These are phyloP conservation scores for Aspergillus panamensis DNA, from an alignment of 495 filamentous ascomycete species.

Conservation along the genomic window DNA sequence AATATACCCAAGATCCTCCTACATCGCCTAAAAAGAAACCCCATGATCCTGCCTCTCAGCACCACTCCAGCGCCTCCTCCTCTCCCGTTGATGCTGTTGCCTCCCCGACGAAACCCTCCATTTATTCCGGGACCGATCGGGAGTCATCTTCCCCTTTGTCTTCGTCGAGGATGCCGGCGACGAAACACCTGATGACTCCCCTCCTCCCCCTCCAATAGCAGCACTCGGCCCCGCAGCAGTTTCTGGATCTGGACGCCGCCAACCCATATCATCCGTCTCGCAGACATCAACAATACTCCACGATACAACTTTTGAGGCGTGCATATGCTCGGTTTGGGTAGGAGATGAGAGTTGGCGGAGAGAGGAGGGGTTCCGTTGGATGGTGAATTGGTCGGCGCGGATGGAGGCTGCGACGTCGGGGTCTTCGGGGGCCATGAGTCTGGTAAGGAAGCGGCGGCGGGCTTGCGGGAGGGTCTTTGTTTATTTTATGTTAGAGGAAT, in stretches of 20 bases:
- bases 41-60: conserved; percentile 16
- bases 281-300: conserved; percentile 21
- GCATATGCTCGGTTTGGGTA: conserved; percentile 3
- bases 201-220: neutral
- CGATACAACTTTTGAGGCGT: conserved; percentile 7
- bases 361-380: conserved; percentile 11
- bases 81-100: conserved; percentile 18
- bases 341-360: neutral
- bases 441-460: conserved; percentile 37
- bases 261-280: conserved; percentile 26
- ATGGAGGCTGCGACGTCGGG: conserved; percentile 28
- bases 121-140: conserved; percentile 15
- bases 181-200: neutral
- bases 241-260: conserved; percentile 12
- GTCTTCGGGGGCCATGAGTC: conserved; percentile 33
- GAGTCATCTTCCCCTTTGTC: conserved; percentile 14
- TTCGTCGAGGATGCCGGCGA: conserved; percentile 12
- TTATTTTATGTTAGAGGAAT: neutral
- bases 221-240: neutral
- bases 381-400: conserved; percentile 29
- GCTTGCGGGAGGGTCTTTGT: conserved; percentile 39
- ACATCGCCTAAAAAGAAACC: conserved; percentile 6
- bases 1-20: neutral
- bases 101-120: conserved; percentile 12
- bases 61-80: conserved; percentile 21